phyloP scores from a whole-genome alignment of 1,284 basidiomycete species.

The Cryptococcus sp. region DNA sequence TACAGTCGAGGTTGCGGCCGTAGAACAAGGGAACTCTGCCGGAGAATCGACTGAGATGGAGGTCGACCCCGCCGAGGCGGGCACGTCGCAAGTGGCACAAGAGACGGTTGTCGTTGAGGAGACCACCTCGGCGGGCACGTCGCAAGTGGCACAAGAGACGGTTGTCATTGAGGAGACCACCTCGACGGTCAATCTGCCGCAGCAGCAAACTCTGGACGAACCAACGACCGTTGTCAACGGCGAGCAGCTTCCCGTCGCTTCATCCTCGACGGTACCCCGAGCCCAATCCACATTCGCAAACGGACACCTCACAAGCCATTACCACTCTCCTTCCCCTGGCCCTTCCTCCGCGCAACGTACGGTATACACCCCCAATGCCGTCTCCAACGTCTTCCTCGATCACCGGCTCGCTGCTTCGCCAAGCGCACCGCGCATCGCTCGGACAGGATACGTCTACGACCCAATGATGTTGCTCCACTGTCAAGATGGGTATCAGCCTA shows the following conservation, averaged over 20 bases:
- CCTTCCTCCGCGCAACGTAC: no score
- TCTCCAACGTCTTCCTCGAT: constrained; percentile 4
- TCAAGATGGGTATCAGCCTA: constrained; percentile 51
- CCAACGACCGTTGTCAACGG: neutral
- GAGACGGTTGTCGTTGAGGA: neutral
- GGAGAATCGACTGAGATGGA: constrained; percentile 13
- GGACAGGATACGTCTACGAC: constrained; percentile 83
- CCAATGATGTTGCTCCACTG: constrained; percentile 81
- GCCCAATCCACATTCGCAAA: no score
- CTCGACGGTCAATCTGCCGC: constrained; percentile 6
- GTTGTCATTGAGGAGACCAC: constrained; percentile 2
- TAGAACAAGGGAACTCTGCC: neutral
- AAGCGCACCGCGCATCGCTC: constrained; percentile 21
- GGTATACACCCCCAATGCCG: neutral
- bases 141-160: neutral
- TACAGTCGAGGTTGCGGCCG: neutral
- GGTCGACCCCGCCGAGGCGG: constrained; percentile 5
- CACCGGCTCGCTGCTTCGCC: neutral
- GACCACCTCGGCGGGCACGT: constrained; percentile 10
- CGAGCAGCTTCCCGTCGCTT: no score
- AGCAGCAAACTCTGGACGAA: no score
- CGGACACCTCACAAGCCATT: no score
- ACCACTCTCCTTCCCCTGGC: no score
- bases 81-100: neutral
- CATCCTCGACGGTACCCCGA: no score